Base-by-base conservation (phyloP, 1,284 basidiomycete species). In the Sanghuangporus sanghuang region DNA sequence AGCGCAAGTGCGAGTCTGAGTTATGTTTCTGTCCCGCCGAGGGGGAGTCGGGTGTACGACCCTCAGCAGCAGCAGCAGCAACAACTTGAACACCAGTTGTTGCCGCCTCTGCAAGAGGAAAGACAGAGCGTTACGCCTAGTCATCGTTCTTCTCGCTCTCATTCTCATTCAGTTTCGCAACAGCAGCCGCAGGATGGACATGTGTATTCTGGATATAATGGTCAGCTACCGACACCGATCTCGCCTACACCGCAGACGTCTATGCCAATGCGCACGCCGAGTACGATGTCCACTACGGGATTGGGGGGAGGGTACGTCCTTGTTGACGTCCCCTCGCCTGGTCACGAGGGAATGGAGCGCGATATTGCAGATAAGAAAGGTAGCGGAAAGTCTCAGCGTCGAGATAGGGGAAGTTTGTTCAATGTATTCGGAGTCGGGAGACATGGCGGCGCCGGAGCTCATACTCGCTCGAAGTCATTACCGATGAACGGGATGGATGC, bases 281-380 rank as follows among this genome's bases (percentile, higher is more conserved):
- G 62, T 12, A 38, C 46, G 36, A 46, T 23, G 55, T 23, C 44
- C n/a, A 38, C 11, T n/a, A 52, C 42, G n/a, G 56, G 55, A 12
- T 49, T 63, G 35, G 62, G 36, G 14, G 62, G 62, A 21, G 62
- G 57, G 39, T 63, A 40, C 27, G 62, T 63, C 9, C 42, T 63
- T n/a, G 56, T 63, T 36, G 56, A 63, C n/a, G 32, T 42, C 2
- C 32, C 38, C 2, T 54, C 53, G 6, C 3, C 27, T 4, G 53
- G 32, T 35, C 38, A 54, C 32, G 53, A 54, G 16, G 53, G 39
- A 11, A 8, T 54, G 16, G 53, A 54, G 18, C 53, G 53, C 53
- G 53, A 54, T 3, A 9, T 38, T 4, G 14, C 16, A 2, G 32
- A 54, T 5, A 32, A 9, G 32, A 54, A 54, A n/a, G 49, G 59